Conservation (phyloP, 176 grass and related monocot genomes). For the Eragrostis nindensis region DNA sequence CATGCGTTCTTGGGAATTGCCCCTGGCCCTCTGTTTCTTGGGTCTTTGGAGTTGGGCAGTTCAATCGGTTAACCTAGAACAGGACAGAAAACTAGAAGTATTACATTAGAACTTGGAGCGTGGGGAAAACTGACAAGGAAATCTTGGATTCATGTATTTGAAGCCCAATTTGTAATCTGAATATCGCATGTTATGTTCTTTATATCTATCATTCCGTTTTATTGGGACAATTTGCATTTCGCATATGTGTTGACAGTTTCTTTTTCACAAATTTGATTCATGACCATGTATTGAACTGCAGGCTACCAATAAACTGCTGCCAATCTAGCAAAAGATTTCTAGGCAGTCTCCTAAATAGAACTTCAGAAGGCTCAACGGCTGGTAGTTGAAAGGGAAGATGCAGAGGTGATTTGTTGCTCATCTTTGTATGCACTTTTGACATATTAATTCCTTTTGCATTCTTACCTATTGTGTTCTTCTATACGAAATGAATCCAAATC, state of each 20-base stretch:
- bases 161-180: background rate
- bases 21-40: too few relatives aligned
- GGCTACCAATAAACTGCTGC: conserved; percentile 95
- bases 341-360: conserved; percentile 89
- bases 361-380: conserved; percentile 91
- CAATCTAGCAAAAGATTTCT: conserved; percentile 97
- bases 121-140: background rate
- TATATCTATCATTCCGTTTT: conserved; percentile 3
- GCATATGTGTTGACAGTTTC: background rate
- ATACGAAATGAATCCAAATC: background rate
- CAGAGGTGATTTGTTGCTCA: conserved; percentile 57
- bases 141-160: conserved; percentile 9
- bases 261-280: background rate
- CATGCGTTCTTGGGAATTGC: too few relatives aligned
- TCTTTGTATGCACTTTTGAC: background rate
- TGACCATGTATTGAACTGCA: conserved; percentile 48
- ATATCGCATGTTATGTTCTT: background rate
- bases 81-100: too few relatives aligned
- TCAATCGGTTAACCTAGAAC: too few relatives aligned
- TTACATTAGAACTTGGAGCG: too few relatives aligned
- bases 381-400: conserved; percentile 90
- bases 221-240: background rate
- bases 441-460: background rate
- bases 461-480: conserved; percentile 7
- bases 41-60: too few relatives aligned